Evolutionary conservation across 164 flowering plant genomes (phyloP).

Genomic region (Houttuynia cordata): DNA sequence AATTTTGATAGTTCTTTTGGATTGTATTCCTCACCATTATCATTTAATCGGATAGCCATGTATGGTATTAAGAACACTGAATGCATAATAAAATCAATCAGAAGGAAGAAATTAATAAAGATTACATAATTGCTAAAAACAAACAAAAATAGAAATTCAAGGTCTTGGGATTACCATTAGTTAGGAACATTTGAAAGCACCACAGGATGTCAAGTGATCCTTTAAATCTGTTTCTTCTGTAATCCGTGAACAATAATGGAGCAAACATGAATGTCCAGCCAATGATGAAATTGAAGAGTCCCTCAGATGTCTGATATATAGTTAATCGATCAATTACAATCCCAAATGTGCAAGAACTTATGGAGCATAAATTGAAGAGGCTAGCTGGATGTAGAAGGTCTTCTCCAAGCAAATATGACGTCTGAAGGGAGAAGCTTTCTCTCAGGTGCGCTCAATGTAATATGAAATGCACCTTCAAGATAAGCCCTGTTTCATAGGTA

Average conservation of each 20-base stretch:
- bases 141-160: not conserved
- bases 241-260: conserved; percentile 79
- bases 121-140: not conserved
- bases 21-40: conserved; percentile 20
- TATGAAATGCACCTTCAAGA: too few relatives aligned
- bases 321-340: conserved; percentile 1
- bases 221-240: conserved; percentile 51
- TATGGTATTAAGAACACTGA: conserved; percentile 88
- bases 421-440: too few relatives aligned
- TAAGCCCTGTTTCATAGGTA: too few relatives aligned
- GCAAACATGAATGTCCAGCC: conserved; percentile 97
- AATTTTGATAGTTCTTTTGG: conserved; percentile 43
- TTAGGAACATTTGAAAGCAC: conserved; percentile 94
- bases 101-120: not conserved
- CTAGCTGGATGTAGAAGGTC: too few relatives aligned
- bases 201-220: conserved; percentile 76
- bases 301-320: conserved; percentile 59
- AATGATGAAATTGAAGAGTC: conserved; percentile 87
- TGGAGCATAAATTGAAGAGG: too few relatives aligned
- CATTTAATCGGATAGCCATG: conserved; percentile 88
- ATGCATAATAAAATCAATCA: conserved; percentile 5
- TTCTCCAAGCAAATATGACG: too few relatives aligned
- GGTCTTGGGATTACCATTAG: conserved; percentile 52
- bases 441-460: too few relatives aligned
- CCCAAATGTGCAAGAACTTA: not conserved